Evolutionary conservation across 148 eudicot species (phyloP).

Genomic region (Fagopyrum homotropicum): DNA sequence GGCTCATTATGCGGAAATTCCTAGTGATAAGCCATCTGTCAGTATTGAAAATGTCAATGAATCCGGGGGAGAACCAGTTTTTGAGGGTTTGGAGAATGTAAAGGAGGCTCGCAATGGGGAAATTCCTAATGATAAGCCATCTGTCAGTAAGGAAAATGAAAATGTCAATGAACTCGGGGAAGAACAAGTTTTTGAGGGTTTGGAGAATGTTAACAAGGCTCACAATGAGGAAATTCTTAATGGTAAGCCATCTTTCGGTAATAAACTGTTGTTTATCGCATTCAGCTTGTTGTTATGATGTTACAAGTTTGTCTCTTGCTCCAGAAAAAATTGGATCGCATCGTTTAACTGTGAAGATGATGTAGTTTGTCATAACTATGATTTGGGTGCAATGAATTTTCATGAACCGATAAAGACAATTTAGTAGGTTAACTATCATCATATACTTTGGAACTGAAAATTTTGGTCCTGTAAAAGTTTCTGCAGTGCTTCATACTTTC

Average conservation of each 20-base stretch:
- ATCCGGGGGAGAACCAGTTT: neutral
- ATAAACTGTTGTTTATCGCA: neutral
- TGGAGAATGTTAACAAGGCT: neutral
- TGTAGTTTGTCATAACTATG: neutral
- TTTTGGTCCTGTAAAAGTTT: neutral
- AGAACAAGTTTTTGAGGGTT: too few relatives aligned
- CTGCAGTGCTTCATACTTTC: neutral
- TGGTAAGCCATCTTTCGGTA: neutral
- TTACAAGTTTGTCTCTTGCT: neutral
- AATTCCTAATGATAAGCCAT: too few relatives aligned
- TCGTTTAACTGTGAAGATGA: neutral
- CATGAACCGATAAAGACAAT: neutral
- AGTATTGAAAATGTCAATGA: neutral
- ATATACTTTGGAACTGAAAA: neutral
- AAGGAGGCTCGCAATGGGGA: neutral
- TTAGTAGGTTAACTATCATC: neutral
- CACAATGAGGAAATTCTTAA: neutral
- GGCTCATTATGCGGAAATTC: neutral
- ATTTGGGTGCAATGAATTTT: neutral
- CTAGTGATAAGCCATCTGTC: neutral
- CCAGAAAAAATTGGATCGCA: neutral
- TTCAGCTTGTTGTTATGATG: neutral
- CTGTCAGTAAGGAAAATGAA: too few relatives aligned
- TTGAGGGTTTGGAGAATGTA: neutral
- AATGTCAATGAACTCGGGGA: neutral